These are phyloP conservation scores for Candida insectorum DNA, from an alignment of 805 yeast genomes.

Conservation along the genomic window DNA sequence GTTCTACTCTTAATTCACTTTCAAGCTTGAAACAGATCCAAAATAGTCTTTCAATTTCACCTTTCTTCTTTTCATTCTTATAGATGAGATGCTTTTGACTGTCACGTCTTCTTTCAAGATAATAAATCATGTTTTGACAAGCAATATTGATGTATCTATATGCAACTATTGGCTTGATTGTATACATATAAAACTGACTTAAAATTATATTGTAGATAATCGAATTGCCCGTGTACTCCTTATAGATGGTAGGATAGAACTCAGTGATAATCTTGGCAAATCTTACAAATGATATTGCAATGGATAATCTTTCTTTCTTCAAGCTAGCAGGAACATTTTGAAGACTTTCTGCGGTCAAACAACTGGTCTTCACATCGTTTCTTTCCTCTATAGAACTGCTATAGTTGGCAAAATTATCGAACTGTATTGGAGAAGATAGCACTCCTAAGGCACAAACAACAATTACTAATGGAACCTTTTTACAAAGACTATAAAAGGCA, in stretches of 20 bases:
- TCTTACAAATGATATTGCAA: conserved; percentile 20
- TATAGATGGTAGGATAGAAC: conserved; percentile 18
- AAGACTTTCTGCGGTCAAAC: conserved; percentile 13
- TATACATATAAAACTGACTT: conserved; percentile 25
- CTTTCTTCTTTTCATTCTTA: conserved; percentile 9
- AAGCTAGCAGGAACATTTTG: conserved; percentile 10
- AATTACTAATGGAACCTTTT: conserved; percentile 23
- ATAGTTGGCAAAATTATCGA: conserved; percentile 30
- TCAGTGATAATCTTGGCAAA: conserved; percentile 19
- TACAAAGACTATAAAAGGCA: conserved; percentile 19
- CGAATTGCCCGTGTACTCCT: conserved; percentile 5
- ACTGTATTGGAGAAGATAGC: conserved; percentile 26
- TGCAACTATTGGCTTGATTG: conserved; percentile 25
- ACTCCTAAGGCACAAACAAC: conserved; percentile 32
- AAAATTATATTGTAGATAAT: conserved; percentile 9
- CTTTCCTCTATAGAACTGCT: conserved; percentile 26
- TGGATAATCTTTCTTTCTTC: conserved; percentile 16
- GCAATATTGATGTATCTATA: conserved; percentile 22
- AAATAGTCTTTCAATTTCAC: conserved; percentile 26
- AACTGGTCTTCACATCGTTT: conserved; percentile 15
- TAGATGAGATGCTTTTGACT: conserved; percentile 3
- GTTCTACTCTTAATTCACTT: conserved; percentile 31
- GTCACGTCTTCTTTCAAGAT: conserved; percentile 17
- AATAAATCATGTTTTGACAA: conserved; percentile 28
- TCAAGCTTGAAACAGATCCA: conserved; percentile 38